A percentile compares a stretch with the other conserved stretches of the same genome.
These are phyloP conservation scores for Neopestalotiopsis sp. DNA, from an alignment of 2,329 filamentous ascomycete genomes.

Conservation along the genomic window DNA sequence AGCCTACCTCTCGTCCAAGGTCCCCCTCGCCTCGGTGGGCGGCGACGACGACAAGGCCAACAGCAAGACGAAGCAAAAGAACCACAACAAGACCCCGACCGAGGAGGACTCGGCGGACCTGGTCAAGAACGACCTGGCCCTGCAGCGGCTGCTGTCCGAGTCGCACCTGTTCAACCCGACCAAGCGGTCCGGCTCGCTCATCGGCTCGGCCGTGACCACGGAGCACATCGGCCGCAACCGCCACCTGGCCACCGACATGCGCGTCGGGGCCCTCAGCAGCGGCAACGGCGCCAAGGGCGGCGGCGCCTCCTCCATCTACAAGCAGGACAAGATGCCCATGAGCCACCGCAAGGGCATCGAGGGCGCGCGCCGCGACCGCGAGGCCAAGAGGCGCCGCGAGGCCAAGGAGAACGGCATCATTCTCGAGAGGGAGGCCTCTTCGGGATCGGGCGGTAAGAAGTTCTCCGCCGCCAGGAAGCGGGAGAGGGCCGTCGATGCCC, in stretches of 20 bases:
- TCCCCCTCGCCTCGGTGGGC: slow-evolving; percentile 41
- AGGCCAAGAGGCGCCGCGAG: slow-evolving; percentile 75
- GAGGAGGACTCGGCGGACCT: slow-evolving; percentile 69
- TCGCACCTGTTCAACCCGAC: slow-evolving; percentile 78
- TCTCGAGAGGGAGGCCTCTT: slow-evolving; percentile 62
- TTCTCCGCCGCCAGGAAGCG: slow-evolving; percentile 39
- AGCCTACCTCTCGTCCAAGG: slow-evolving; percentile 66
- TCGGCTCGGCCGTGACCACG: slow-evolving; percentile 39
- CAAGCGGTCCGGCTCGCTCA: slow-evolving; percentile 40
- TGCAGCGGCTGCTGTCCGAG: slow-evolving; percentile 89
- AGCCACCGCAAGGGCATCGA: slow-evolving; percentile 83
- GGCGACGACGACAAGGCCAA: slow-evolving; percentile 31
- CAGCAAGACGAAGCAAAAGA: slow-evolving; percentile 27
- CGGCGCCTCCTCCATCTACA: slow-evolving; percentile 62
- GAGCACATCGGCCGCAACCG: slow-evolving; percentile 69
- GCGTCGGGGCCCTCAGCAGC: slow-evolving; percentile 81
- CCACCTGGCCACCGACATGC: slow-evolving; percentile 81
- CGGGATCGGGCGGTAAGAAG: slow-evolving; percentile 35
- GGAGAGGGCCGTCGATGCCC: slow-evolving; percentile 72
- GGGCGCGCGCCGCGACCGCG: slow-evolving; percentile 66
- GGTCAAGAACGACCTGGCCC: slow-evolving; percentile 88
- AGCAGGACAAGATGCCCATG: slow-evolving; percentile 89
- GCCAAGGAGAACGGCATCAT: slow-evolving; percentile 91
- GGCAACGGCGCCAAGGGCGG: slow-evolving; percentile 44
- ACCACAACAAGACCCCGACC: slow-evolving; percentile 32